Evolutionary conservation across 2,329 filamentous ascomycete species (phyloP).

Genomic region (Aspergillus felis): DNA sequence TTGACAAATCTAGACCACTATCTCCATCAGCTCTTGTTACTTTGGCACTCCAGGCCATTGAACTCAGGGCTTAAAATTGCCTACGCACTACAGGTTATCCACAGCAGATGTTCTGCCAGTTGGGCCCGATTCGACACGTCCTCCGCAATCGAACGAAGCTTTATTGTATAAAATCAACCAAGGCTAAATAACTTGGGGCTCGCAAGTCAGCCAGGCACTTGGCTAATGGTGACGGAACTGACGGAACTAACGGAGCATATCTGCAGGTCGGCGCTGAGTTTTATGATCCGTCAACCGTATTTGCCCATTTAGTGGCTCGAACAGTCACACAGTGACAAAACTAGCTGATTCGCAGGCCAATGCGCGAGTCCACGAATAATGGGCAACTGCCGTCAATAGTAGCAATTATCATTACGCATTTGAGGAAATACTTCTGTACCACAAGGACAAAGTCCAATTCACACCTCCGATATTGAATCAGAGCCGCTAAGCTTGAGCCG

Average conservation of each 20-base stretch:
- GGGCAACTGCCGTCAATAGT: background rate
- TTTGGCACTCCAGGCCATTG: background rate
- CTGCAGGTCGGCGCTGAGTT: slow-evolving; percentile 18
- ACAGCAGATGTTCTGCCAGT: slow-evolving; percentile 2
- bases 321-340: background rate
- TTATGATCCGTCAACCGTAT: slow-evolving; percentile 21
- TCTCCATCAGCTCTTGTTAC: background rate
- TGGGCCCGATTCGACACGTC: slow-evolving; percentile 18
- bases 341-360: slow-evolving; percentile 20
- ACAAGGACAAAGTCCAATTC: slow-evolving; percentile 24
- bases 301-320: slow-evolving; percentile 10
- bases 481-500: slow-evolving; percentile 18
- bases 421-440: slow-evolving; percentile 23
- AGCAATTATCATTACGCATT: slow-evolving; percentile 25
- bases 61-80: background rate
- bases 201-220: background rate
- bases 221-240: background rate
- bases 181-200: slow-evolving; percentile 15
- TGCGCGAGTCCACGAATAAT: background rate
- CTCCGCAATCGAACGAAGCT: background rate
- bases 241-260: background rate
- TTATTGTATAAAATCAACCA: background rate
- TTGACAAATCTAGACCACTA: background rate
- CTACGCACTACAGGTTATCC: background rate
- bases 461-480: slow-evolving; percentile 14